Percentiles rank a stretch among this genome's conserved stretches.
phyloP scores from a whole-genome alignment of 1,284 basidiomycete genomes.

The Hypsizygus ulmarius region DNA sequence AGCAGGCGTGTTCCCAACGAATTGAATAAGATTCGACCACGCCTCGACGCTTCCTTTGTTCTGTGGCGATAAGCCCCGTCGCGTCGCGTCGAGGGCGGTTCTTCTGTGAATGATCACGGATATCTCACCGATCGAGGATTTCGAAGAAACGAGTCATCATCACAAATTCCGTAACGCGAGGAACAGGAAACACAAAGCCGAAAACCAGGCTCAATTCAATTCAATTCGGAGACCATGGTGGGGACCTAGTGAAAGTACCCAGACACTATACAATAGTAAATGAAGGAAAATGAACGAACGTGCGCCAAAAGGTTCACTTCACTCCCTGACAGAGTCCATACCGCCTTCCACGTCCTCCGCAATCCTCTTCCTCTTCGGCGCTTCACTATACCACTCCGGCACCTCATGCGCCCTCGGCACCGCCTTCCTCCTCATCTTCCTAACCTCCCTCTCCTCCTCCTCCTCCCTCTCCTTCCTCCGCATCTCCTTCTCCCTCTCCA shows the following conservation, averaged over 20 bases:
- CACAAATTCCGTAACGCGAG: conserved; percentile 6
- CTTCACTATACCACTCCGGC: conserved; percentile 70
- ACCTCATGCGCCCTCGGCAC: conserved; percentile 69
- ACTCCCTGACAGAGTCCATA: conserved; percentile 16
- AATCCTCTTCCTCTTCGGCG: conserved; percentile 46
- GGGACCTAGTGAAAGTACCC: not conserved
- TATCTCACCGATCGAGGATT: conserved; percentile 11
- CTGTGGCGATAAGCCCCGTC: conserved; percentile 7
- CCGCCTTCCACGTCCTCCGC: conserved; percentile 14
- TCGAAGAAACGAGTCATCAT: conserved; percentile 2
- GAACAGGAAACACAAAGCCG: not conserved
- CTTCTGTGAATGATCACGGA: not conserved
- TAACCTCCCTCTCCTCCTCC: conserved; percentile 53
- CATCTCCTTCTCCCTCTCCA: conserved; percentile 41
- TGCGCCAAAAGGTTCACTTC: not conserved
- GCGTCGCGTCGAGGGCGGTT: not conserved
- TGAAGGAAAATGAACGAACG: not conserved
- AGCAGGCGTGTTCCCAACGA: no score
- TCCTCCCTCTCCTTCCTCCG: conserved; percentile 40
- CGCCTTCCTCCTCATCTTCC: conserved; percentile 55
- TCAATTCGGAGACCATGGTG: not conserved
- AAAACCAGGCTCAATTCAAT: conserved; percentile 4
- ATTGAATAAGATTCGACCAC: no score
- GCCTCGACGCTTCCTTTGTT: not conserved
- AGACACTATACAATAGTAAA: not conserved